phyloP scores from a whole-genome alignment of 768 basidiomycete species.

The Leucocoprinus sp. region DNA sequence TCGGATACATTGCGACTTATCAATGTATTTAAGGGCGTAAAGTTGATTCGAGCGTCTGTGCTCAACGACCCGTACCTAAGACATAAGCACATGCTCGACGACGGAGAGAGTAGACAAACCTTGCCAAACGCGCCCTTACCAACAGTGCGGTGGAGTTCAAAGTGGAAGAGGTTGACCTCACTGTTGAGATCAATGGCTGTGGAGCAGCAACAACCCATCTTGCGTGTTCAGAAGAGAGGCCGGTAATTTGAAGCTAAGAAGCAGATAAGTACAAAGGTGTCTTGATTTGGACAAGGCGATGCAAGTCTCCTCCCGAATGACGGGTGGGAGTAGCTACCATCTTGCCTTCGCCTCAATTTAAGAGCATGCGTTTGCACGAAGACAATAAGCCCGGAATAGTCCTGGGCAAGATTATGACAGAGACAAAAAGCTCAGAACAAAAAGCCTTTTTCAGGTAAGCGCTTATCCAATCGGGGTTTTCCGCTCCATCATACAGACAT shows the following conservation, averaged over 20 bases:
- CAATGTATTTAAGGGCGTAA: slow-evolving; percentile 97
- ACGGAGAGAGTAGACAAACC: slow-evolving; percentile 36
- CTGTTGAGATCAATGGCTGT: slow-evolving; percentile 80
- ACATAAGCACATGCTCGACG: background rate
- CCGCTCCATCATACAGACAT: background rate
- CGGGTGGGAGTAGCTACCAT: slow-evolving; percentile 15
- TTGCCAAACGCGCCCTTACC: slow-evolving; percentile 99
- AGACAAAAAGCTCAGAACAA: slow-evolving; percentile 17
- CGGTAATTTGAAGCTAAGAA: slow-evolving; percentile 26
- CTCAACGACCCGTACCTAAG: slow-evolving; percentile 91
- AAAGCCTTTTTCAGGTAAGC: background rate
- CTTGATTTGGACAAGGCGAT: slow-evolving; percentile 21
- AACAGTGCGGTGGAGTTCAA: slow-evolving; percentile 89
- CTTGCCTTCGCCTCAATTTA: slow-evolving; percentile 19
- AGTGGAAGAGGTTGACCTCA: slow-evolving; percentile 90
- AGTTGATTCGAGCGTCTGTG: slow-evolving; percentile 89
- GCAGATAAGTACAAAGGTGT: slow-evolving; percentile 29
- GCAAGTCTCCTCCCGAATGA: too few relatives aligned
- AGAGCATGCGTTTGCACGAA: slow-evolving; percentile 8
- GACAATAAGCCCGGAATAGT: slow-evolving; percentile 14
- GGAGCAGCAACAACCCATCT: slow-evolving; percentile 60
- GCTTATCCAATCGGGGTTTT: background rate
- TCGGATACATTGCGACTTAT: slow-evolving; percentile 85
- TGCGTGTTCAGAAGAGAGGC: slow-evolving; percentile 27
- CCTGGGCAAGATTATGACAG: background rate